A percentile compares a stretch with the other conserved stretches of the same genome.
Evolutionary conservation across 306 rosid species (phyloP).

Genomic region (Cyamopsis tetragonoloba): DNA sequence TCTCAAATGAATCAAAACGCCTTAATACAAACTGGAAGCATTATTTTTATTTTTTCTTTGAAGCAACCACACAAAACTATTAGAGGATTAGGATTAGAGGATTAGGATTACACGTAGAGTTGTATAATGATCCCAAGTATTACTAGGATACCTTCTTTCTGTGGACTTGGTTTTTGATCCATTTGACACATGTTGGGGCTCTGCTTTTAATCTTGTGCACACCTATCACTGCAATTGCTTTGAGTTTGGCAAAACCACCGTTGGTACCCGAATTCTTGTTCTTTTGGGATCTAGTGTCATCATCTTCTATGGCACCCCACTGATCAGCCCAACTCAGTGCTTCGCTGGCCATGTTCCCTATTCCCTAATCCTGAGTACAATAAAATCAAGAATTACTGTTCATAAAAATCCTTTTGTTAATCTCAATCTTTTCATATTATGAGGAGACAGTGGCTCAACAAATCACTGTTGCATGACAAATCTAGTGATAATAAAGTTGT

Average conservation of each 20-base stretch:
- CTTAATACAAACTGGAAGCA: background rate
- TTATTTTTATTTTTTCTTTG: background rate
- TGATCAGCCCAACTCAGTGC: constrained; percentile 87
- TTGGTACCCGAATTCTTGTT: constrained; percentile 54
- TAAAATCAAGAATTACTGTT: background rate
- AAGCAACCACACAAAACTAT: background rate
- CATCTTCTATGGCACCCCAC: constrained; percentile 70
- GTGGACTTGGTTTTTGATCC: constrained; percentile 73
- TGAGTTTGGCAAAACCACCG: constrained; percentile 57
- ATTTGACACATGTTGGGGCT: constrained; percentile 54
- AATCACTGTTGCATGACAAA: background rate
- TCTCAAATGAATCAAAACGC: no score
- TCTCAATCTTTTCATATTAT: background rate
- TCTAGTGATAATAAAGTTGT: no score
- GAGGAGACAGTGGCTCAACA: background rate
- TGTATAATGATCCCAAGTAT: background rate
- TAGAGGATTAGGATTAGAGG: background rate
- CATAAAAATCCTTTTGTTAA: constrained; percentile 2
- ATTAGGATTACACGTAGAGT: background rate
- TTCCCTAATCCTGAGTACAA: background rate
- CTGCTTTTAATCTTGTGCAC: constrained; percentile 56
- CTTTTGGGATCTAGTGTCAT: constrained; percentile 41
- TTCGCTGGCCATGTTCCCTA: constrained; percentile 54
- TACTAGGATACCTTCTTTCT: constrained; percentile 41
- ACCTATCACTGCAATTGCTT: constrained; percentile 51